Percentiles rank a stretch among this genome's conserved stretches.
Evolutionary conservation across 192 early-diverging fungal genomes (phyloP).

Genomic region (Linderina pennispora): DNA sequence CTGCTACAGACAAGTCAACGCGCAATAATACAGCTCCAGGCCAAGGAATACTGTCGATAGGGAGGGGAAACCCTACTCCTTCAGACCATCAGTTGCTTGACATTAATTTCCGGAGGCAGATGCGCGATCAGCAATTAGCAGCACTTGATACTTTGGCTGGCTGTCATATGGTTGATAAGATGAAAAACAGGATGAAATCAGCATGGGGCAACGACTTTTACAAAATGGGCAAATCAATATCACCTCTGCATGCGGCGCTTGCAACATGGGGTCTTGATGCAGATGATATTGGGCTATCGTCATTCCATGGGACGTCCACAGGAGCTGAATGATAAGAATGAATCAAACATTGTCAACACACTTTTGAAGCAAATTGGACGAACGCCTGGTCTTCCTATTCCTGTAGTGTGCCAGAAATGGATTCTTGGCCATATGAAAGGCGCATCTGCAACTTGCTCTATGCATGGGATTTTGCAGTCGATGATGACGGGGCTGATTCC

Average conservation of each 20-base stretch:
- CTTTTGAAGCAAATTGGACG: not conserved
- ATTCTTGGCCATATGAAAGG: not conserved
- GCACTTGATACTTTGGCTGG: too few relatives aligned
- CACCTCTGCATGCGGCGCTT: constrained; percentile 47
- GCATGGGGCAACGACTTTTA: constrained; percentile 77
- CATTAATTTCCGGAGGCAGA: constrained; percentile 75
- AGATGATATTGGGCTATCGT: not conserved
- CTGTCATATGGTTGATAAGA: too few relatives aligned
- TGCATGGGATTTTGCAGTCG: not conserved
- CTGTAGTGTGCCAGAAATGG: not conserved
- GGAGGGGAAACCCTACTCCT: constrained; percentile 58
- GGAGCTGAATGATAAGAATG: not conserved
- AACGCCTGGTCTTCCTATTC: not conserved
- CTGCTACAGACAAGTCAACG: constrained; percentile 86
- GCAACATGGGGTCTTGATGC: not conserved
- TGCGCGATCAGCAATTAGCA: constrained; percentile 43
- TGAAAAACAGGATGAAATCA: not conserved
- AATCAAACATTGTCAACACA: not conserved
- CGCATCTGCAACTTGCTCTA: not conserved
- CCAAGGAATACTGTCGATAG: constrained; percentile 83
- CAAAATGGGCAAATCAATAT: constrained; percentile 62
- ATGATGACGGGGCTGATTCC: not conserved
- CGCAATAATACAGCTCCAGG: constrained; percentile 85
- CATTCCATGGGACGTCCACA: not conserved
- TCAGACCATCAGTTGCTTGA: constrained; percentile 60